Evolutionary conservation across 805 yeast species (phyloP).

Genomic region (Nakazawaea ambrosiae): DNA sequence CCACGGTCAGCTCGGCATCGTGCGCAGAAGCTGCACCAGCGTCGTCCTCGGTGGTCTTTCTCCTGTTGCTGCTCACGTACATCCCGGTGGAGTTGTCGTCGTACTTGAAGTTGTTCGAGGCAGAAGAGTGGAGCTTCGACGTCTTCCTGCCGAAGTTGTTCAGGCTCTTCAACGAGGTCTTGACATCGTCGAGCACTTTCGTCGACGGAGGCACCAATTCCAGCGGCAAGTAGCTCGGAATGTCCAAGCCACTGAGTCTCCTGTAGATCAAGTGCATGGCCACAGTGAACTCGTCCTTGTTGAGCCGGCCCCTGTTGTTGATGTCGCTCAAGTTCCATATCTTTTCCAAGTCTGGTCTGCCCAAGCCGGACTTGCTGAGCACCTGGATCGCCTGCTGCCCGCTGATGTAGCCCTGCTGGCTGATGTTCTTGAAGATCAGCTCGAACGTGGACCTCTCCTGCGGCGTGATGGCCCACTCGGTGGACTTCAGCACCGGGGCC

Average conservation of each 20-base stretch:
- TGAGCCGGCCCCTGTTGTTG: constrained; percentile 74
- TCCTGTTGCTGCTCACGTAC: constrained; percentile 65
- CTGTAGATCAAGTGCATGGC: constrained; percentile 97
- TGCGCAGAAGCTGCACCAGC: constrained; percentile 17
- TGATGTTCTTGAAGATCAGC: constrained; percentile 86
- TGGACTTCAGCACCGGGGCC: constrained; percentile 45
- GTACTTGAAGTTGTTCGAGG: constrained; percentile 53
- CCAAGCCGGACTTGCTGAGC: constrained; percentile 85
- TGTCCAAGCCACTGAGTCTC: constrained; percentile 78
- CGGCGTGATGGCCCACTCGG: constrained; percentile 71
- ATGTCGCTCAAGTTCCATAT: constrained; percentile 90
- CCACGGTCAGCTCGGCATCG: constrained; percentile 32
- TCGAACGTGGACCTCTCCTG: constrained; percentile 85
- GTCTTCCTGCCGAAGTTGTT: constrained; percentile 20
- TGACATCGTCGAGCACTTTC: constrained; percentile 65
- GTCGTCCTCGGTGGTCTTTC: constrained; percentile 23
- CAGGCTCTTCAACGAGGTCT: constrained; percentile 47
- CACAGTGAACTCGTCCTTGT: constrained; percentile 87
- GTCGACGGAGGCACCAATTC: constrained; percentile 86
- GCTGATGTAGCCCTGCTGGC: constrained; percentile 63
- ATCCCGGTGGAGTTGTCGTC: constrained; percentile 57
- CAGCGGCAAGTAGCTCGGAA: constrained; percentile 79
- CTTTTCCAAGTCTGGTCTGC: constrained; percentile 76
- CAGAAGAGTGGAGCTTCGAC: constrained; percentile 20
- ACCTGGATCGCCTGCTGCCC: constrained; percentile 81